A percentile compares a stretch with the other conserved stretches of the same genome.
Evolutionary conservation across 768 basidiomycete genomes (phyloP).

Genomic region (Tulasnella sp.): DNA sequence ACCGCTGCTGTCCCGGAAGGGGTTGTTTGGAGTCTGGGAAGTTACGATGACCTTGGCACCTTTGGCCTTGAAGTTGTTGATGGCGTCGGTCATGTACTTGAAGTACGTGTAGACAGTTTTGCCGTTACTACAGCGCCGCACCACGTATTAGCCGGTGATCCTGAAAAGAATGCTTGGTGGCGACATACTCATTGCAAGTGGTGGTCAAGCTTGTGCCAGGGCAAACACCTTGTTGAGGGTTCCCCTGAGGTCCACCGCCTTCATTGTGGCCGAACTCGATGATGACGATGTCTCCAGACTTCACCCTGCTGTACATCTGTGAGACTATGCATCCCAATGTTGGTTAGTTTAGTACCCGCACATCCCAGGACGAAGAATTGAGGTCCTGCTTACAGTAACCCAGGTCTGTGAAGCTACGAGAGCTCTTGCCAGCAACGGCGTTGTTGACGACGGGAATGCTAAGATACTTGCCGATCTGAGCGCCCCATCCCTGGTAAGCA

Average conservation of each 20-base stretch:
- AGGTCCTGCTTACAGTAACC: neutral
- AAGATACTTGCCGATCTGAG: constrained; percentile 10
- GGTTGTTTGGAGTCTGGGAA: constrained; percentile 21
- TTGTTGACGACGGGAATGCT: constrained; percentile 20
- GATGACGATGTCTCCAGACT: constrained; percentile 12
- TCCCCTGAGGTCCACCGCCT: constrained; percentile 9
- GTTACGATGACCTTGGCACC: constrained; percentile 6
- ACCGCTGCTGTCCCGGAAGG: neutral
- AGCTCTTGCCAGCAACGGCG: constrained; percentile 3
- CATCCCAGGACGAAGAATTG: too few relatives aligned
- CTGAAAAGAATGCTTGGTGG: too few relatives aligned
- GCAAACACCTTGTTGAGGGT: constrained; percentile 12
- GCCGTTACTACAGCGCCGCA: neutral
- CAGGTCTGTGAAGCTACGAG: constrained; percentile 14
- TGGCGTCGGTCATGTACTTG: constrained; percentile 12
- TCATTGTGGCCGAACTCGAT: constrained; percentile 23
- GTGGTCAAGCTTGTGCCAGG: neutral
- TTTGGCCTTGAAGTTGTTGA: neutral
- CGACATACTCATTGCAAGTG: neutral
- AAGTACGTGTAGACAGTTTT: constrained; percentile 9
- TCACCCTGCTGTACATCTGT: neutral
- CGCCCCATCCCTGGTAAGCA: constrained; percentile 11
- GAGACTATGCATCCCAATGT: neutral
- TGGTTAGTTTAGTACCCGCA: neutral
- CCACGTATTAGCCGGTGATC: neutral